Percentiles rank a stretch among this genome's conserved stretches.
phyloP scores from a whole-genome alignment of 345 rosid genomes.

The Pelargonium nanum region DNA sequence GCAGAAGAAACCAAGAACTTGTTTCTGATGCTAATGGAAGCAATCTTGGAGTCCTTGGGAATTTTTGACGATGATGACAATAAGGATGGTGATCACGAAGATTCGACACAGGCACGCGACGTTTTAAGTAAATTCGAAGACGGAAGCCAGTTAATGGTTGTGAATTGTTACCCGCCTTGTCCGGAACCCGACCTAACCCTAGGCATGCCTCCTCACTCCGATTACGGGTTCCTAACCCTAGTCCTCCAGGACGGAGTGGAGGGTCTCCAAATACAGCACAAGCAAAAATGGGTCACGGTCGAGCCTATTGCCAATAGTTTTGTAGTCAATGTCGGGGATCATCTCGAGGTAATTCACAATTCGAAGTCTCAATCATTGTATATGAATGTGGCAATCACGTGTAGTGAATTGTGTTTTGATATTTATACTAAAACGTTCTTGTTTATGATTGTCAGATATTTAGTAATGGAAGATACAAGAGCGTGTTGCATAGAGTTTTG shows the following conservation, averaged over 20 bases:
- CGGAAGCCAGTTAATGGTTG: slow-evolving; percentile 71
- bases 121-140: slow-evolving; percentile 32
- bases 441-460: slow-evolving; percentile 34
- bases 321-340: slow-evolving; percentile 83
- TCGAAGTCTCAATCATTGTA: not conserved
- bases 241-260: slow-evolving; percentile 76
- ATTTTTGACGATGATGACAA: not conserved
- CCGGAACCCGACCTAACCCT: slow-evolving; percentile 81
- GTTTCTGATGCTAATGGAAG: slow-evolving; percentile 53
- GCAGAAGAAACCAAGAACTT: slow-evolving; percentile 51
- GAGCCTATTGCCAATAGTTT: slow-evolving; percentile 59
- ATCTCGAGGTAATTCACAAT: slow-evolving; percentile 54
- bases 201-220: slow-evolving; percentile 95
- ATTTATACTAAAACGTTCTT: not conserved
- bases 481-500: slow-evolving; percentile 69
- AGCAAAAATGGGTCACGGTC: slow-evolving; percentile 62
- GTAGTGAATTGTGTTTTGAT: not conserved
- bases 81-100: not conserved
- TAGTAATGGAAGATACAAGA: slow-evolving; percentile 85
- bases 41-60: slow-evolving; percentile 54
- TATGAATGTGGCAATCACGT: too few relatives aligned
- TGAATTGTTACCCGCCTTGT: slow-evolving; percentile 71
- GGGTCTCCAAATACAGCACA: slow-evolving; percentile 53
- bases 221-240: slow-evolving; percentile 78
- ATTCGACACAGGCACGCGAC: slow-evolving; percentile 15